Evolutionary conservation across 441 rosid species (phyloP), one percentile per base, ranked within the genome.

Genomic region (Populus hybrid): DNA sequence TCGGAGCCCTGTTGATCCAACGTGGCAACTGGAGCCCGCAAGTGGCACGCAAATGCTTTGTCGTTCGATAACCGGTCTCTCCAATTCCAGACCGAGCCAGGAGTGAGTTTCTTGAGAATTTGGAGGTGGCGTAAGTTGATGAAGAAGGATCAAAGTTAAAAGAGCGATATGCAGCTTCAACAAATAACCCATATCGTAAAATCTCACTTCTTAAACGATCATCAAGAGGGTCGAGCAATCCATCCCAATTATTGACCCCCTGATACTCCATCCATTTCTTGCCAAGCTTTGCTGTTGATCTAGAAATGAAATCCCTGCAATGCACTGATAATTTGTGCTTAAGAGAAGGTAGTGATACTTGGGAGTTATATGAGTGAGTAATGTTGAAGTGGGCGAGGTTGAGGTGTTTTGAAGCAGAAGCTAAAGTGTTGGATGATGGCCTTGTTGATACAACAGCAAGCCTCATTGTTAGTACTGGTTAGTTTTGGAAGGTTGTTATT

Each of bases 71-170:
- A 29, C 96, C 97, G 20, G 91, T 86, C 40, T 81, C 74, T 0
- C 81, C 74, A 24, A 93, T 42, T 12, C 97, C 94, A n/a, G 91
- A 77, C 69, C 82, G 83, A 36, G 74, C 65, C 6, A 91, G 71
- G 68, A 91, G 67, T 0, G 88, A 80, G 40, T 73, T 82, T 68
- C 76, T 87, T 2, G 93, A 80, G 78, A 83, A 91, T 50, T 81
- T 82, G 73, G 87, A 88, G 23, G 84, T 78, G 7, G 89, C 94
- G 33, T 86, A 90, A 0, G 87, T 77, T 2, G 92, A 87, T 0
- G 94, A 89, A 1, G 91, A 90, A 24, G 90, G 88, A 68, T 93
- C 94, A 35, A 91, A 89, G 83, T 91, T 93, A 50, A 88, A 93
- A 0, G 93, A 81, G 64, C 86, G 82, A 64, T 93, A 93, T 1